A percentile compares a stretch with the other conserved stretches of the same genome.
Evolutionary conservation across 352 stramenopile genomes (phyloP).

Genomic region (Phytophthora fragariae): DNA sequence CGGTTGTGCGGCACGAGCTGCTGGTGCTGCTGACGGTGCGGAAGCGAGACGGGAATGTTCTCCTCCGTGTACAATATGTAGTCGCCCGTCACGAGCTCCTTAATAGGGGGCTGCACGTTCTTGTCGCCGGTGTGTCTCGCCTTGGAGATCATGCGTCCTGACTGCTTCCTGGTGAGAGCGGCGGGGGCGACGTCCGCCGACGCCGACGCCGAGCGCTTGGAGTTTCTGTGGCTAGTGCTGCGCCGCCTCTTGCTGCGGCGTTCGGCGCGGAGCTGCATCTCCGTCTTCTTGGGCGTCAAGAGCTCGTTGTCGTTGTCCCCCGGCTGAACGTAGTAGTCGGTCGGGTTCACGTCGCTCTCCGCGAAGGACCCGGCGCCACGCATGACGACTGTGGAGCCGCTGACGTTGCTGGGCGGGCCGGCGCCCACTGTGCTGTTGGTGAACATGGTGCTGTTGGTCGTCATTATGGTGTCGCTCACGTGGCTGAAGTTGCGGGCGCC

Average conservation of each 20-base stretch:
- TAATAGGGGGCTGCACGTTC: constrained; percentile 31
- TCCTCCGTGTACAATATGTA: constrained; percentile 50
- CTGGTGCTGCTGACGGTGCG: constrained; percentile 34
- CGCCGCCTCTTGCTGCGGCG: constrained; percentile 22
- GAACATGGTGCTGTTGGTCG: constrained; percentile 46
- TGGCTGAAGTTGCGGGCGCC: constrained; percentile 82
- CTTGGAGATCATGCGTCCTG: constrained; percentile 58
- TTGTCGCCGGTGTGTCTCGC: constrained; percentile 30
- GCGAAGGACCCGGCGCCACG: constrained; percentile 37
- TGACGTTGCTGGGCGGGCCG: constrained; percentile 26
- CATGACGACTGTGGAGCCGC: constrained; percentile 49
- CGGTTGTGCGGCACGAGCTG: constrained; percentile 29
- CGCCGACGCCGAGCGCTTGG: not conserved
- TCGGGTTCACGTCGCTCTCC: constrained; percentile 47
- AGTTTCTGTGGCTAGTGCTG: constrained; percentile 24
- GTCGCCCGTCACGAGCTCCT: constrained; percentile 40
- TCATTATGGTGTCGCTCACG: constrained; percentile 76
- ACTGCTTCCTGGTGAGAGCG: constrained; percentile 65
- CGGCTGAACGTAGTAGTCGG: constrained; percentile 38
- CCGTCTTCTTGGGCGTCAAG: constrained; percentile 25
- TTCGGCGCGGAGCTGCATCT: constrained; percentile 10
- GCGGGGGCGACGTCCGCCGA: constrained; percentile 16
- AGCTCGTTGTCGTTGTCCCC: constrained; percentile 15
- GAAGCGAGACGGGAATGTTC: constrained; percentile 34
- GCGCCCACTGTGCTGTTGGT: constrained; percentile 27